A percentile compares a stretch with the other conserved stretches of the same genome.
phyloP scores from a whole-genome alignment of 176 grass and related monocot species.

The Guadua angustifolia region DNA sequence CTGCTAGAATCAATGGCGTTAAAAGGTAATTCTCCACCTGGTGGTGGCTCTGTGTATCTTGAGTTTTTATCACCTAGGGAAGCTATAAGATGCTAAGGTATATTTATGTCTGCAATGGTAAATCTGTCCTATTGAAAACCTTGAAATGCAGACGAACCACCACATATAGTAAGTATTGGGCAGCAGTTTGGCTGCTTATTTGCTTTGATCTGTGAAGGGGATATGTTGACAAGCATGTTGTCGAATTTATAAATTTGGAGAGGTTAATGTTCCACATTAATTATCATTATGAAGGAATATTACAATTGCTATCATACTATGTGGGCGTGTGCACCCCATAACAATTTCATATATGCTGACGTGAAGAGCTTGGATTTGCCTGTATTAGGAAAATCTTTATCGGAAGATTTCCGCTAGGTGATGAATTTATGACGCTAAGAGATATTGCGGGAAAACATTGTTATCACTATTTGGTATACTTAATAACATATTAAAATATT shows the following conservation, averaged over 20 bases:
- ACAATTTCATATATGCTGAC: neutral
- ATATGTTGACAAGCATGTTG: neutral
- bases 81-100: neutral
- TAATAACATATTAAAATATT: neutral
- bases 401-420: neutral
- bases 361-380: neutral
- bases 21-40: slow-evolving; percentile 46
- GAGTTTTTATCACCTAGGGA: neutral
- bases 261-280: neutral
- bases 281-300: neutral
- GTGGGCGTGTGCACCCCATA: neutral
- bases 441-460: neutral
- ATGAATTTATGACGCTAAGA: slow-evolving; percentile 22
- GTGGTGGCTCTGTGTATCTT: neutral
- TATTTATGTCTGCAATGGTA: slow-evolving; percentile 9
- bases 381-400: neutral
- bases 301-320: neutral
- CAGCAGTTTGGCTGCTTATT: neutral
- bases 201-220: slow-evolving; percentile 1
- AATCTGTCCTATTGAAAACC: neutral
- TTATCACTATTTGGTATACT: neutral
- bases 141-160: neutral
- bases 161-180: neutral
- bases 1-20: slow-evolving; percentile 49
- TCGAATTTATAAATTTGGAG: neutral